phyloP scores from a whole-genome alignment of 2,329 filamentous ascomycete genomes.

The Microdochium paspali region DNA sequence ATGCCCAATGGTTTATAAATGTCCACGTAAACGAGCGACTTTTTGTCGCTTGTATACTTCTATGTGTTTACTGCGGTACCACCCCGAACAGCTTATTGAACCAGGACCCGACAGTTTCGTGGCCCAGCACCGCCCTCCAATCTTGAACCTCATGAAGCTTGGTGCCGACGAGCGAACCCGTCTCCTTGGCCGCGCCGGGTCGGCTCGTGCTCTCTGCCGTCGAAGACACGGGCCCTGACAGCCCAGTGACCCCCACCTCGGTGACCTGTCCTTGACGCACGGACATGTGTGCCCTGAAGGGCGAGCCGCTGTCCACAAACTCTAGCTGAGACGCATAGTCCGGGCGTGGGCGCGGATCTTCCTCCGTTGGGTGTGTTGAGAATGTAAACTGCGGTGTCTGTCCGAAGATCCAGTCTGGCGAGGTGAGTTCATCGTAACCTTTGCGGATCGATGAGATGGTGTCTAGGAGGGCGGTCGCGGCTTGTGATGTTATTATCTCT shows the following conservation, averaged over 20 bases:
- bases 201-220: background rate
- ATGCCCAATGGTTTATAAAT: too few relatives aligned
- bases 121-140: slow-evolving; percentile 11
- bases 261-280: slow-evolving; percentile 28
- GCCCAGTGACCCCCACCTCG: slow-evolving; percentile 4
- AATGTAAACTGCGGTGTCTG: slow-evolving; percentile 82
- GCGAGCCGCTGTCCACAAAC: slow-evolving; percentile 25
- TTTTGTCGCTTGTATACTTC: too few relatives aligned
- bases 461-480: slow-evolving; percentile 29
- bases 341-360: slow-evolving; percentile 48
- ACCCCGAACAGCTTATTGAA: slow-evolving; percentile 17
- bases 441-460: background rate
- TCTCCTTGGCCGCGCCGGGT: background rate
- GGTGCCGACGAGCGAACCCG: background rate
- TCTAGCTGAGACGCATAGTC: slow-evolving; percentile 36
- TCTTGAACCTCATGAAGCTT: slow-evolving; percentile 16
- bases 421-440: slow-evolving; percentile 15
- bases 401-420: slow-evolving; percentile 66
- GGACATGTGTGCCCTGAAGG: slow-evolving; percentile 23
- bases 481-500: background rate
- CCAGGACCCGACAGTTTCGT: slow-evolving; percentile 14
- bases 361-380: slow-evolving; percentile 48
- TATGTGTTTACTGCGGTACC: background rate
- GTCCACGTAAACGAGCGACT: too few relatives aligned
- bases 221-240: background rate